These are phyloP conservation scores for Harringtonia lauricola DNA, from an alignment of 2,329 filamentous ascomycete genomes.

Conservation along the genomic window DNA sequence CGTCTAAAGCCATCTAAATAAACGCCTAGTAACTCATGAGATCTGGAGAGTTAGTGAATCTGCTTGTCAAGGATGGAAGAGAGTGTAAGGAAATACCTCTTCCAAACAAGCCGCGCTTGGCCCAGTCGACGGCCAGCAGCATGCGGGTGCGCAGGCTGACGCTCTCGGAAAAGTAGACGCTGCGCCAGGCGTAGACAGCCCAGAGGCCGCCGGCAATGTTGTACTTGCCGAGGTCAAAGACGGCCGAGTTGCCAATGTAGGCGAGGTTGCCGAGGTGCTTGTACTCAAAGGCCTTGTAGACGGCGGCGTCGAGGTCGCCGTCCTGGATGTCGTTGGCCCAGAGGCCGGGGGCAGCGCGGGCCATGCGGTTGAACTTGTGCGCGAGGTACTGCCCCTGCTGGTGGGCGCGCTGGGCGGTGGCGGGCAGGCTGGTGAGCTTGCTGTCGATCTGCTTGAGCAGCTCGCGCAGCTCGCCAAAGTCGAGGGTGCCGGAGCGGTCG, in stretches of 20 bases:
- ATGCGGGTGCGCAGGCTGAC: slow-evolving; percentile 85
- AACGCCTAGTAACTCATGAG: slow-evolving; percentile 20
- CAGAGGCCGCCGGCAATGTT: slow-evolving; percentile 73
- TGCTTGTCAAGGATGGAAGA: background rate
- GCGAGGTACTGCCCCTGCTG: slow-evolving; percentile 92
- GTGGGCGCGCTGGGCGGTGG: slow-evolving; percentile 90
- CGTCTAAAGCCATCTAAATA: no score
- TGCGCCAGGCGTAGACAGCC: slow-evolving; percentile 93
- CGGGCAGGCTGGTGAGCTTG: slow-evolving; percentile 88
- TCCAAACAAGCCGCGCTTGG: slow-evolving; percentile 90
- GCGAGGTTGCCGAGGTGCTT: slow-evolving; percentile 83
- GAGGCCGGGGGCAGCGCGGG: slow-evolving; percentile 65
- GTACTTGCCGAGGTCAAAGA: slow-evolving; percentile 80
- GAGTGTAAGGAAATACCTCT: slow-evolving; percentile 50
- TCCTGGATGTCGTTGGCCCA: slow-evolving; percentile 71
- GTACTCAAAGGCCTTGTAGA: slow-evolving; percentile 94
- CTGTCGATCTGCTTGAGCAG: slow-evolving; percentile 85
- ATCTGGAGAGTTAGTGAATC: slow-evolving; percentile 14
- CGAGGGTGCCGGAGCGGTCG: slow-evolving; percentile 83
- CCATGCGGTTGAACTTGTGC: slow-evolving; percentile 86
- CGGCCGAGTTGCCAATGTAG: slow-evolving; percentile 91
- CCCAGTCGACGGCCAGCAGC: slow-evolving; percentile 95
- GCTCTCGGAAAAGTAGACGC: slow-evolving; percentile 94
- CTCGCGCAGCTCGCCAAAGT: slow-evolving; percentile 85
- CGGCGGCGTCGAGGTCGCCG: slow-evolving; percentile 81